Base-by-base conservation (phyloP, 2,329 filamentous ascomycete genomes). In the Trichoderma breve region DNA sequence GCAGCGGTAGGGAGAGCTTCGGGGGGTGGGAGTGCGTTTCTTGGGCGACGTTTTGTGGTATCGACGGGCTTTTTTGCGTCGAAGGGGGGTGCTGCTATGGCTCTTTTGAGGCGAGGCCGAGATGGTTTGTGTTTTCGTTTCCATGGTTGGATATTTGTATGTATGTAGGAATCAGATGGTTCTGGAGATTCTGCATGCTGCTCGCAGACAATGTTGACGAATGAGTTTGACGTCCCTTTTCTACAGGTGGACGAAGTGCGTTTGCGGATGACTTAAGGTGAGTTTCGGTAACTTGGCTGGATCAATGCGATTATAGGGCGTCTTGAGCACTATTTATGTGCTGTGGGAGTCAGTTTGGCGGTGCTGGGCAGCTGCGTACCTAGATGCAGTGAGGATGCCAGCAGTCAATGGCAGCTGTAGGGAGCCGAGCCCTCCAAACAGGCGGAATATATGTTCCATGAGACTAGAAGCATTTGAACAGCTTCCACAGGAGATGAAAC, bases 311-410 rank as follows among this genome's bases (percentile, higher is more conserved):
- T 60, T 61, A 60, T 51, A 61, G 36, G 36, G 65, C 8, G 32
- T 14, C 36, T 3, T 7, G n/a, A 26, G 34, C 32, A 36, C 58
- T 30, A 53, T 53, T 21, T 24, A 53, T 57, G 15, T 65, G 14
- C 65, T 68, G 53, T n/a, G n/a, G 53, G 5, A 60, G 9, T 26
- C 2, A 11, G 15, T 28, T 62, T 51, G 6, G 63, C 32, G 57
- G 55, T 57, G 39, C 55, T 62, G 21, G 64, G 55, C 71, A 58
- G 57, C 64, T 68, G 71, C 34, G 47, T 53, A 15, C 5, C 34
- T 36, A 5, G 5, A 24, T 34, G 57, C 15, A 53, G 26, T 18
- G 32, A 30, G 24, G 34, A 36, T 69, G 14, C 14, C n/a, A 26
- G 28, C 47, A 28, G 39, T 58, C 26, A 58, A 58, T 9, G 24